phyloP scores from a whole-genome alignment of 768 basidiomycete genomes.

The Boletellus sp. region DNA sequence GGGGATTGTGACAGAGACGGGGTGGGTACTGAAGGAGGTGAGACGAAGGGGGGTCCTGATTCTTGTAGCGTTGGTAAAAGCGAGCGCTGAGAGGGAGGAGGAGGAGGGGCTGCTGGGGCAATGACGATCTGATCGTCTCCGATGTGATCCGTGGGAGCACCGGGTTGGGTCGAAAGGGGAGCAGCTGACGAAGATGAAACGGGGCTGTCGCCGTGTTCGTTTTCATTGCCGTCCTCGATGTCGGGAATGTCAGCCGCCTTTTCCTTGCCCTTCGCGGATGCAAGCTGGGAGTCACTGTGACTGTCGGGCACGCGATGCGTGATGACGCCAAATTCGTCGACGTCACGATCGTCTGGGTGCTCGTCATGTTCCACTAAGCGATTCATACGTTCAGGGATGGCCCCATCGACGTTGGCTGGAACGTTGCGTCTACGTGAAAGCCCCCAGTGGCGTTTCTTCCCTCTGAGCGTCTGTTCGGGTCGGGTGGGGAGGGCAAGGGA shows the following conservation, averaged over 20 bases:
- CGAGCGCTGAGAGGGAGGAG: conserved; percentile 6
- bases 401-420: conserved; percentile 13
- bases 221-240: conserved; percentile 4
- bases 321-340: conserved; percentile 27
- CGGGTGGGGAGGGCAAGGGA: conserved; percentile 19
- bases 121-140: conserved; percentile 22
- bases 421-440: conserved; percentile 17
- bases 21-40: conserved; percentile 13
- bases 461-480: conserved; percentile 27
- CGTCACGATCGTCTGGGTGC: conserved; percentile 27
- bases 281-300: conserved; percentile 22
- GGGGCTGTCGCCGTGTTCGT: not conserved
- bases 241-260: conserved; percentile 25
- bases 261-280: conserved; percentile 36
- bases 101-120: conserved; percentile 13
- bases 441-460: conserved; percentile 26
- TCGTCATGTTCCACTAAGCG: conserved; percentile 25
- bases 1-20: conserved; percentile 19
- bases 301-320: conserved; percentile 27
- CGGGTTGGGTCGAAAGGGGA: conserved; percentile 3
- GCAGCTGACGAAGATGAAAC: conserved; percentile 21
- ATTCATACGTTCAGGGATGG: conserved; percentile 13
- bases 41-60: conserved; percentile 7
- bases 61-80: conserved; percentile 11
- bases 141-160: not conserved